Conservation (phyloP, 139 green algal species). For the Chlorella sp. region DNA sequence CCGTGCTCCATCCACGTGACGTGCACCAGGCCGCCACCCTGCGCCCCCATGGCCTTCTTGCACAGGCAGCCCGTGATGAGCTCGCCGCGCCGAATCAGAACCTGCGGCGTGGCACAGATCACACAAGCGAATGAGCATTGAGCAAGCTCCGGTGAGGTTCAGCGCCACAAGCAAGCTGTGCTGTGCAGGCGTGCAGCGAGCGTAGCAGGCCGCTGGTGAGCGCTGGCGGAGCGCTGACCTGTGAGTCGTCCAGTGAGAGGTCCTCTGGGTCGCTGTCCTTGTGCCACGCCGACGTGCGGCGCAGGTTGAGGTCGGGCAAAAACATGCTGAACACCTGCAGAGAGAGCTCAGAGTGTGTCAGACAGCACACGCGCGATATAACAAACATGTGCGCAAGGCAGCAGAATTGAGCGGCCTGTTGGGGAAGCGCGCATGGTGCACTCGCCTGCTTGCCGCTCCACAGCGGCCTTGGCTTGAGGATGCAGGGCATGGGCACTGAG, state of each 20-base stretch:
- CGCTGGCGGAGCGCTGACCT: conserved; percentile 53
- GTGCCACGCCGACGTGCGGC: conserved; percentile 76
- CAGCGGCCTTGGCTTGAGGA: conserved; percentile 92
- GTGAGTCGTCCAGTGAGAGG: conserved; percentile 80
- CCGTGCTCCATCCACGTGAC: conserved; percentile 93
- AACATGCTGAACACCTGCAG: conserved; percentile 75
- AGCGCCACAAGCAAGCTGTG: no score
- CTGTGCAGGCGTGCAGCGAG: no score
- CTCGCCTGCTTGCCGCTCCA: conserved; percentile 95
- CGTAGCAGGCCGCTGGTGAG: no score
- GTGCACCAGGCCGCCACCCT: conserved; percentile 84
- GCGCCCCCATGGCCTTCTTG: conserved; percentile 92
- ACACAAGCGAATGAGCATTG: no score
- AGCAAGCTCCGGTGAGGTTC: no score
- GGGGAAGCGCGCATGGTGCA: neutral
- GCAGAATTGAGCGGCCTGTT: neutral
- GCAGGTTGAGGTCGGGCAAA: conserved; percentile 81
- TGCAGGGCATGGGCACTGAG: conserved; percentile 80
- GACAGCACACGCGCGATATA: neutral
- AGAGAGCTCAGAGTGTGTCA: no score
- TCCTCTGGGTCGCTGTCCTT: conserved; percentile 73
- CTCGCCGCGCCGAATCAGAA: conserved; percentile 83
- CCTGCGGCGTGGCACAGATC: no score
- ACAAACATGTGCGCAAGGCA: neutral
- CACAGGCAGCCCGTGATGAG: conserved; percentile 84